phyloP scores from a whole-genome alignment of 805 yeast species.

The Candida silvatica region DNA sequence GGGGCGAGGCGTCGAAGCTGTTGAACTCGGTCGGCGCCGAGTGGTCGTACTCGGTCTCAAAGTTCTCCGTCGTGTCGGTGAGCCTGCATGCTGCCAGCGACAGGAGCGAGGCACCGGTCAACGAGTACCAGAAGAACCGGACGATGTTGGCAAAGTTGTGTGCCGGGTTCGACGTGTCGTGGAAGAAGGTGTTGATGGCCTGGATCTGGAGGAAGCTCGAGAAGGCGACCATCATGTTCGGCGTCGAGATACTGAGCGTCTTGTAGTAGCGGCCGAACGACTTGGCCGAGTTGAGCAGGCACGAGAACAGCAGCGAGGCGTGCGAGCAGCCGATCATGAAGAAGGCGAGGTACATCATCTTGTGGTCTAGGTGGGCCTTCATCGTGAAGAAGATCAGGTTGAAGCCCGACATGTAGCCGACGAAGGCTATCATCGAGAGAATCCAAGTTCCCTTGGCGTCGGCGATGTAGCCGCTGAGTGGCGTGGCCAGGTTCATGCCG shows the following conservation, averaged over 20 bases:
- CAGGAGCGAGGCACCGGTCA: conserved; percentile 10
- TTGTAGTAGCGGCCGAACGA: conserved; percentile 58
- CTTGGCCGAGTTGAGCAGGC: conserved; percentile 72
- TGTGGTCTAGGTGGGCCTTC: conserved; percentile 22
- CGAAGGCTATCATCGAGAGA: conserved; percentile 50
- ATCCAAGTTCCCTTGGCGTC: conserved; percentile 75
- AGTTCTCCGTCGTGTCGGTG: conserved; percentile 18
- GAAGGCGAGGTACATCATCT: conserved; percentile 39
- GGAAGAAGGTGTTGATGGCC: conserved; percentile 13
- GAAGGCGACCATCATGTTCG: conserved; percentile 37
- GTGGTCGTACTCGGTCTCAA: conserved; percentile 19
- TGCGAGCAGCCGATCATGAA: conserved; percentile 63
- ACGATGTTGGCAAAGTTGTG: conserved; percentile 14
- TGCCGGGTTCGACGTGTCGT: conserved; percentile 7
- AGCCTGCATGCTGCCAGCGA: conserved; percentile 22
- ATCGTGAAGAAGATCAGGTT: conserved; percentile 34
- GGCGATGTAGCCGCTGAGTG: conserved; percentile 72
- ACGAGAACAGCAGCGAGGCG: conserved; percentile 57
- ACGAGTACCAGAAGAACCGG: conserved; percentile 13
- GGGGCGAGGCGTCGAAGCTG: conserved; percentile 25
- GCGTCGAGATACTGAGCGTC: conserved; percentile 77
- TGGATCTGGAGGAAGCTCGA: conserved; percentile 23
- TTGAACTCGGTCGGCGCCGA: conserved; percentile 17
- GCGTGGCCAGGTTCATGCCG: conserved; percentile 80
- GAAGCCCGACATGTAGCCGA: conserved; percentile 63